Base-by-base conservation (phyloP, 129 eudicot genomes). In the Pulicaria dysenterica region DNA sequence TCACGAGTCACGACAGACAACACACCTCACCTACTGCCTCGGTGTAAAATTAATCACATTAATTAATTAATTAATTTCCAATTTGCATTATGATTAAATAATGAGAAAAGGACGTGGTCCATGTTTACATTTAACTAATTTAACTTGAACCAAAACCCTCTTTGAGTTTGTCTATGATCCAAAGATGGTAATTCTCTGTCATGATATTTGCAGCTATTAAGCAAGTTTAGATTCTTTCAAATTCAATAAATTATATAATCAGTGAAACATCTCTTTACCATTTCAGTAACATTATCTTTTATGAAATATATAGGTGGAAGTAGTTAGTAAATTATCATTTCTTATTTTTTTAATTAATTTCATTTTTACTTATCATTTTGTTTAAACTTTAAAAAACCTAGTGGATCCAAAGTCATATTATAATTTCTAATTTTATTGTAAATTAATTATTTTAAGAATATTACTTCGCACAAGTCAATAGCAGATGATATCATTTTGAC, bases 401-500 rank as follows among this genome's bases (percentile, higher is more conserved):
- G 10, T 56, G n/a, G 7, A 24, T 5, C 7, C 6, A 64, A 64
- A 10, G 72, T 47, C 58, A 46, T 59, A 61, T 44, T 36, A 36
- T 14, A 0, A 0, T 5, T 58, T 44, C 8, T 19, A 6, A 11
- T 17, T 47, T 41, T 5, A 16, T 38, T 42, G 48, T 31, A 59
- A 31, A 37, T 46, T 4, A 50, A 15, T 11, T 17, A 4, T 17
- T 19, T 13, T 40, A 40, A 15, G 56, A 74, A 63, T 64, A 39
- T 72, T 68, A 40, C 13, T 15, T 14, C 60, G 14, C 24, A 38
- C 75, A 46, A 38, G 74, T 67, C 68, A 67, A 76, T 57, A 59
- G 75, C 64, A 69, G 75, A 64, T 51, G 54, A 46, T 49, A 70
- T 77, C 77, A 70, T 77, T 70, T 77, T 70, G 82, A 77, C 71